Percentiles rank a stretch among this genome's conserved stretches.
phyloP scores from a whole-genome alignment of 2,329 filamentous ascomycete genomes.

The Botryotinia convoluta region DNA sequence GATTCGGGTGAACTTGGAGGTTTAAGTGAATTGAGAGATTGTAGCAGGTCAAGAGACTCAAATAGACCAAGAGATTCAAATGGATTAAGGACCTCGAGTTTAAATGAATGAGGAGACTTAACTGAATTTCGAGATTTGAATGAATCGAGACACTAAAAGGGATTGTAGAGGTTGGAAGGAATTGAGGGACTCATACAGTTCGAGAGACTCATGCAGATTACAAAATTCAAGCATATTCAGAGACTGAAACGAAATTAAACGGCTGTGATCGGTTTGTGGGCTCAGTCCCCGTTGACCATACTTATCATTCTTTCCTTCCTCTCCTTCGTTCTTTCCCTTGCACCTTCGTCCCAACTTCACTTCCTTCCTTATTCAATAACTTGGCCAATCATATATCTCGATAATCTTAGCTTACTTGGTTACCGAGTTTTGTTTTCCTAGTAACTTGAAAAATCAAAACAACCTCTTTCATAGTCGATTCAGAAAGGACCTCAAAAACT shows the following conservation, averaged over 20 bases:
- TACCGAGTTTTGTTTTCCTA: not conserved
- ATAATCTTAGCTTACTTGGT: not conserved
- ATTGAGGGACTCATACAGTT: not conserved
- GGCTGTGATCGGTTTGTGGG: not conserved
- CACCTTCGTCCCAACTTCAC: not conserved
- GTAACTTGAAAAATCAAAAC: not conserved
- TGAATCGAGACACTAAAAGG: not conserved
- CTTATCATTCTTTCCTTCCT: not conserved
- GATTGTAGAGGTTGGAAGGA: not conserved
- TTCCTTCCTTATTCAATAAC: not conserved
- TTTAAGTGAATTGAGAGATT: not conserved
- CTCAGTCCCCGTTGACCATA: not conserved
- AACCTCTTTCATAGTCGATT: not conserved
- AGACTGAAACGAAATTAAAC: not conserved
- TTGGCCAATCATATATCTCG: not conserved
- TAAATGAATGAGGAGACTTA: not conserved
- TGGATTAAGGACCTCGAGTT: too few species aligned
- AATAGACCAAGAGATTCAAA: too few species aligned
- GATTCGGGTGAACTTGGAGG: not conserved
- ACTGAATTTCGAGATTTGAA: not conserved
- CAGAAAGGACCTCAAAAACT: not conserved
- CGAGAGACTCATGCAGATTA: not conserved
- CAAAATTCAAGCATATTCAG: not conserved
- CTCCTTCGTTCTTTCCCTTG: not conserved
- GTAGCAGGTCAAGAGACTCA: not conserved